Conservation (phyloP, 2,329 filamentous ascomycete genomes). For the Juglanconis sp. region DNA sequence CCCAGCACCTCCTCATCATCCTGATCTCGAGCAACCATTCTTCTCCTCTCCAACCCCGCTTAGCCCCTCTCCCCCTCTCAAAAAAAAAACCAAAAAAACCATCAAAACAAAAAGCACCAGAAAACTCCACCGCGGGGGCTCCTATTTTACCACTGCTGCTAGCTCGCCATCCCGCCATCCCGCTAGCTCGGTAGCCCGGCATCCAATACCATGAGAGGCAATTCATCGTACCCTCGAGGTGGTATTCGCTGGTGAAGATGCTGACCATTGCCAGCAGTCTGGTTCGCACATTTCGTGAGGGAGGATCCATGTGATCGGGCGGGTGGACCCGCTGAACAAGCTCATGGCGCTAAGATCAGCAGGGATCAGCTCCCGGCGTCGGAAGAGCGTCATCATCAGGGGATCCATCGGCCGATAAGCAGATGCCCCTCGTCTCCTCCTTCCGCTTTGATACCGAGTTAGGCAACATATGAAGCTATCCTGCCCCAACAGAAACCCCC, state of each 20-base stretch:
- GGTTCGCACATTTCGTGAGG: neutral
- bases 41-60: too few relatives aligned
- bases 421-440: too few relatives aligned
- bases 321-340: conserved; percentile 13
- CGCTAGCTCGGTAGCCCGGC: too few relatives aligned
- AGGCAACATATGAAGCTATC: neutral
- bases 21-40: too few relatives aligned
- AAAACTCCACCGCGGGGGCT: too few relatives aligned
- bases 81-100: too few relatives aligned
- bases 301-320: neutral
- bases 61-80: too few relatives aligned
- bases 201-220: too few relatives aligned
- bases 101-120: too few relatives aligned
- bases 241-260: neutral
- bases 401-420: neutral
- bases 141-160: too few relatives aligned
- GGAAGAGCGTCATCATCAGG: neutral
- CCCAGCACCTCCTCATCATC: too few relatives aligned
- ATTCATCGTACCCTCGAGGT: neutral
- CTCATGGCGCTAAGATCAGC: neutral
- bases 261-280: conserved; percentile 16
- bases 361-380: neutral
- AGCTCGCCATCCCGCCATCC: neutral
- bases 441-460: neutral
- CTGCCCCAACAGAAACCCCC: neutral